Evolutionary conservation across 2,329 filamentous ascomycete genomes (phyloP), one percentile per base, ranked within the genome.

Genomic region (Catunica adiposa): DNA sequence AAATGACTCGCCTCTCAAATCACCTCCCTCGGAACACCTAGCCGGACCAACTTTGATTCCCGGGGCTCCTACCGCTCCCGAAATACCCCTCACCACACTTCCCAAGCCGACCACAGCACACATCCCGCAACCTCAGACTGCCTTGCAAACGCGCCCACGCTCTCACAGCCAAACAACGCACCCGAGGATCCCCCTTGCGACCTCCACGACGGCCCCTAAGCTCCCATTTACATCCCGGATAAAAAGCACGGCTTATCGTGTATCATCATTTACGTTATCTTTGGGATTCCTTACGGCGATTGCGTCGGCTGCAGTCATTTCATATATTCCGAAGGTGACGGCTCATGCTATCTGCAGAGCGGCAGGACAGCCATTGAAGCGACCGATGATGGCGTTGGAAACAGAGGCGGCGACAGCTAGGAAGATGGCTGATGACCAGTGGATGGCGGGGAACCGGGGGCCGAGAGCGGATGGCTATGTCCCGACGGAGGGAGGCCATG

Each of bases 401-500:
- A 34, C 29, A 34, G 29, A 34, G 29, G n/a, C 23, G 15, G 6
- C 48, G 2, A 1, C 17, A 25, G 7, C 72, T 65, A 47, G 67
- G 65, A 44, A 44, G 20, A n/a, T 8, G 11, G 40, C 40, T 44
- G 40, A 17, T 22, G 20, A 44, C 15, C 7, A n/a, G 8, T 44
- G 40, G 40, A 17, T n/a, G 20, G 40, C 14, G 9, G 40, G 40
- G 2, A 44, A 17, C 8, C 15, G 40, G 40, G 20, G 8, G 20
- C 15, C 15, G 40, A 7, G 40, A 7, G 59, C 71, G 60, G 71
- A 66, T 64, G 72, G 78, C 7, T 94, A 79, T 61, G 68, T 79
- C 1, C 86, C 87, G 0, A 80, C 83, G 1, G 88, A 92, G 68
- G 88, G 88, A 15, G 89, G 89, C 0, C 78, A 76, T 5, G 90